Evolutionary conservation across 164 flowering plant genomes (phyloP).

Genomic region (Stephania yunnanensis): DNA sequence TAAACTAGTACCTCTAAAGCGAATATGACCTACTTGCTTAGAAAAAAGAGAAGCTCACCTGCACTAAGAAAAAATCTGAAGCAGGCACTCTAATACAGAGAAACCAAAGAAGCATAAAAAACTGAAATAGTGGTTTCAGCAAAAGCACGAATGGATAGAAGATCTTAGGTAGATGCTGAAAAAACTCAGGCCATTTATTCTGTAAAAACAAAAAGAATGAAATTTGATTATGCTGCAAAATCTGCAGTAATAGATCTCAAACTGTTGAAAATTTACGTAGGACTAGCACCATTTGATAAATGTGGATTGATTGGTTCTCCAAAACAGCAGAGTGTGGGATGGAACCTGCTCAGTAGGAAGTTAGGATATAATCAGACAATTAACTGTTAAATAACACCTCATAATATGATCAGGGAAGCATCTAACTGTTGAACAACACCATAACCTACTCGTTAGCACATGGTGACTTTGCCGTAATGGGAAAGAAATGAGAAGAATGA

Average conservation of each 20-base stretch:
- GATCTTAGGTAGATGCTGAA: slow-evolving; percentile 45
- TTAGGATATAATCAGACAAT: too few species aligned
- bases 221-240: background rate
- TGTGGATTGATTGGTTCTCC: slow-evolving; percentile 58
- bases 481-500: too few species aligned
- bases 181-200: slow-evolving; percentile 54
- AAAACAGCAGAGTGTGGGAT: slow-evolving; percentile 67
- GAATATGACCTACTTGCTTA: background rate
- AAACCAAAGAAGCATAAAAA: slow-evolving; percentile 77
- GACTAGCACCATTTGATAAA: slow-evolving; percentile 70
- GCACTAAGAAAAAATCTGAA: slow-evolving; percentile 85
- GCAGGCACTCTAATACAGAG: slow-evolving; percentile 67
- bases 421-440: background rate
- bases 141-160: slow-evolving; percentile 51
- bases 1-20: background rate
- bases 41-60: slow-evolving; percentile 40
- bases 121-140: slow-evolving; percentile 73
- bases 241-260: background rate
- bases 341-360: slow-evolving; percentile 43
- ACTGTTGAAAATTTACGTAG: background rate
- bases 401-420: background rate
- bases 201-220: slow-evolving; percentile 22
- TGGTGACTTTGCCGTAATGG: too few species aligned
- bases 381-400: background rate
- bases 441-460: background rate